Base-by-base conservation (phyloP, 257 asterid species). In the Scutellaria minor region DNA sequence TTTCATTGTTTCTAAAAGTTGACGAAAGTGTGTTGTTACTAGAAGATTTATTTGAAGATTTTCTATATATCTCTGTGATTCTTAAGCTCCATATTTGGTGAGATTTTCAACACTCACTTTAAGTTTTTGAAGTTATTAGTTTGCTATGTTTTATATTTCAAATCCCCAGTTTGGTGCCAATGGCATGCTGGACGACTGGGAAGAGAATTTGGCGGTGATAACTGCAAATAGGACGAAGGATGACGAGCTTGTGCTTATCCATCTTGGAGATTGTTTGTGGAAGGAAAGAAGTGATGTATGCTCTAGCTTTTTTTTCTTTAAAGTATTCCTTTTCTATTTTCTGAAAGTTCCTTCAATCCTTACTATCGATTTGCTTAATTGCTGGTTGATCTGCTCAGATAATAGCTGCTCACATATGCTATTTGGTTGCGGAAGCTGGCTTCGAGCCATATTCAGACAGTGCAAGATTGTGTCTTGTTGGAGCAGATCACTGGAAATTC, bases 191-290 rank as follows among this genome's bases (percentile, higher is more conserved):
- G 97, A 91, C 78, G 94, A 86, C 75, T 95, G 99, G 99, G 93
- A 92, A 78, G 98, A 90, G 76, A 95, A 92, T 82, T 79, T 95
- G 86, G 99, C 99, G 1, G 96, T 95, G 77, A 92, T 95, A 67
- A 82, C 96, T 51, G 97, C 99, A 67, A 95, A 95, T 79, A 81
- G 99, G 82, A 95, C 99, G 44, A 92, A 92, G 81, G 95, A 87
- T 80, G 99, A 95, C 4, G 98, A 90, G 72, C 92, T 95, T 77
- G 99, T 95, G 78, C 99, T 95, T 68, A 76, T 88, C 70, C 96
- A 95, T 82, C 97, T 95, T 65, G 99, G 99, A 56, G 99, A 95
- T 86, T 92, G 97, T 80, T 79, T 95, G 68, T 95, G 96, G 97
- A 92, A 87, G 85, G 97, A 92, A 80, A 92, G 93, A 86, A 87